Base-by-base conservation (phyloP, 768 basidiomycete genomes). In the Xerocomellus dryophilus region DNA sequence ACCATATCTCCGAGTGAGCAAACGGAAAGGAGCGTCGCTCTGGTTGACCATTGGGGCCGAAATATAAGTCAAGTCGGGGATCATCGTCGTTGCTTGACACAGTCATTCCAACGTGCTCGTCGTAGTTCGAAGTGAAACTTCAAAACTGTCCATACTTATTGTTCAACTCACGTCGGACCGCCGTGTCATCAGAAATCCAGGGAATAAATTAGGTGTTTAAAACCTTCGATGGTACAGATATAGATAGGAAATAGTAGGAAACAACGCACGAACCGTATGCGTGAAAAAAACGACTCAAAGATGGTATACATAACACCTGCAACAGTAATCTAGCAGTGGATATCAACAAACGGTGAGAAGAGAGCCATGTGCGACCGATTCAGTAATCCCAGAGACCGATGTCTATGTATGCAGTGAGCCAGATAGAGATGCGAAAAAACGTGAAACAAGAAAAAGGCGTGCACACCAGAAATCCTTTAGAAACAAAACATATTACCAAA, bases 11-110 rank as follows among this genome's bases (percentile, higher is more conserved):
- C 80, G 76, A 4, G 80, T 79, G 47, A 90, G 77, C 12, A 80
- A 58, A 32, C 89, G 78, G 61, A 90, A 91, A 1, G 89, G 85
- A 0, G 86, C 76, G 60, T 92, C 89, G 25, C 86, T 88, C 64
- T 90, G 88, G 54, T 87, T 84, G 53, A 91, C 80, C 88, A 90
- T 90, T 3, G 87, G 88, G 7, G 88, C 87, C 7, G 84, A 76
- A 49, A 88, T 78, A 52, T 69, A 75, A 21, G 64, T 57, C 53
- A 76, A 58, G 52, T 71, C 61, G 1, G 60, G 60, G 20, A 57
- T 47, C 63, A 61, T 68, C 15, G 31, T 50, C 43, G 27, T 42
- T 18, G 48, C 7, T 29, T 18, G 47, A 25, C 10, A 14, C 20
- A 35, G 18, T 29, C 32, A 23, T 41, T 34, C n/a, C 41, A 17